These are phyloP conservation scores for Calonectria ilicicola DNA, from an alignment of 2,329 filamentous ascomycete genomes.

Conservation along the genomic window DNA sequence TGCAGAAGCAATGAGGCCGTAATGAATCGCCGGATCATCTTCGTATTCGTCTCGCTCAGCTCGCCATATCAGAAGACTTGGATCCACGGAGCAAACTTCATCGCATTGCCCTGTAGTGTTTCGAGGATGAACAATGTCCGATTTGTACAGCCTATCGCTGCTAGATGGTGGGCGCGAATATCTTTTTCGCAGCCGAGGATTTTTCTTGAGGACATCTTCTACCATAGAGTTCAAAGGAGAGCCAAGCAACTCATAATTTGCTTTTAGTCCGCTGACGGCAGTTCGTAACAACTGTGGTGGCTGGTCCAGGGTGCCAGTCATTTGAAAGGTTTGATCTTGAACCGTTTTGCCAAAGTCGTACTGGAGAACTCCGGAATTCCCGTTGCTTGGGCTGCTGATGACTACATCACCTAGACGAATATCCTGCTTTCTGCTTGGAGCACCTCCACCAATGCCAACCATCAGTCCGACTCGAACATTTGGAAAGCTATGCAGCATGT, in stretches of 20 bases:
- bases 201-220: neutral
- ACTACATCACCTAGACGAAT: conserved; percentile 7
- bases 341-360: conserved; percentile 2
- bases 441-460: conserved; percentile 18
- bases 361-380: neutral
- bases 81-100: neutral
- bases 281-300: neutral
- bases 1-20: neutral
- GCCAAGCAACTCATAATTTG: neutral
- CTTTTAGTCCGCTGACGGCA: neutral
- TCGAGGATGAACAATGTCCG: neutral
- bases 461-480: conserved; percentile 6
- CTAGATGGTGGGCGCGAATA: neutral
- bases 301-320: neutral
- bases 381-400: neutral
- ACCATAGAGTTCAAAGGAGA: neutral
- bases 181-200: neutral
- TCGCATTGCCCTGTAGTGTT: neutral
- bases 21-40: neutral
- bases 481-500: conserved; percentile 37
- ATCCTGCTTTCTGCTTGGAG: neutral
- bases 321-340: neutral
- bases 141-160: neutral
- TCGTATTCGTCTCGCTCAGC: neutral
- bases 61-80: neutral